These are phyloP conservation scores for Phytophthora lateralis DNA, from an alignment of 352 stramenopile genomes.

Conservation along the genomic window DNA sequence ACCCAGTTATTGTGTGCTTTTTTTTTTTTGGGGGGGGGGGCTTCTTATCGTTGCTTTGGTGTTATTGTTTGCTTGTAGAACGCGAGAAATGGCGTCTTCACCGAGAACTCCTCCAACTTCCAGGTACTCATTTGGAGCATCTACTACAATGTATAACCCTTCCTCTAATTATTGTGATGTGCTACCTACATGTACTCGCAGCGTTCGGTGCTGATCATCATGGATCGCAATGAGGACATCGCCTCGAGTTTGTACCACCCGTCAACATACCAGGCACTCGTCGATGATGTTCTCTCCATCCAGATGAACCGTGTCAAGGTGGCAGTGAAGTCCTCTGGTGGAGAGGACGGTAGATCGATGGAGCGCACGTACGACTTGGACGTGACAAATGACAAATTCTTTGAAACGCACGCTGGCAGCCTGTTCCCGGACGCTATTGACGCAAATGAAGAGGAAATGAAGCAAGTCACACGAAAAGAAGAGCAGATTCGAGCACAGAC, in stretches of 20 bases:
- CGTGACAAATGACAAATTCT: slow-evolving; percentile 84
- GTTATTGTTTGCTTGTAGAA: slow-evolving; percentile 31
- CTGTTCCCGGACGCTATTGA: slow-evolving; percentile 85
- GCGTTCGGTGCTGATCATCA: slow-evolving; percentile 95
- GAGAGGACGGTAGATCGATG: slow-evolving; percentile 42
- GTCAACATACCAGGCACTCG: slow-evolving; percentile 93
- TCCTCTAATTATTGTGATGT: slow-evolving; percentile 12
- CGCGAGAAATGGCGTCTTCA: slow-evolving; percentile 71
- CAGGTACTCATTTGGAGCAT: slow-evolving; percentile 43
- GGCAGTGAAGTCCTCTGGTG: slow-evolving; percentile 60
- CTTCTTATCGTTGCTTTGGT: slow-evolving; percentile 6
- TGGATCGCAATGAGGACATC: slow-evolving; percentile 97
- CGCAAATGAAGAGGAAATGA: slow-evolving; percentile 91
- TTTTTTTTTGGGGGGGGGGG: too few relatives aligned
- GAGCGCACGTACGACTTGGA: slow-evolving; percentile 86
- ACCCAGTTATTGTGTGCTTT: neutral
- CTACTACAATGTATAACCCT: neutral
- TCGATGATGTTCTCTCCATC: slow-evolving; percentile 97
- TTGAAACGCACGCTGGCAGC: slow-evolving; percentile 73
- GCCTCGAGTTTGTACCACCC: slow-evolving; percentile 95
- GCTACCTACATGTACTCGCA: slow-evolving; percentile 31
- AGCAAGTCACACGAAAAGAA: slow-evolving; percentile 85
- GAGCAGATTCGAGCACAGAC: slow-evolving; percentile 81
- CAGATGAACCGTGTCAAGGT: slow-evolving; percentile 97
- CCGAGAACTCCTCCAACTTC: slow-evolving; percentile 61